Percentiles rank a stretch among this genome's conserved stretches.
These are phyloP conservation scores for Camelina laxa DNA, from an alignment of 345 rosid genomes.

Conservation along the genomic window DNA sequence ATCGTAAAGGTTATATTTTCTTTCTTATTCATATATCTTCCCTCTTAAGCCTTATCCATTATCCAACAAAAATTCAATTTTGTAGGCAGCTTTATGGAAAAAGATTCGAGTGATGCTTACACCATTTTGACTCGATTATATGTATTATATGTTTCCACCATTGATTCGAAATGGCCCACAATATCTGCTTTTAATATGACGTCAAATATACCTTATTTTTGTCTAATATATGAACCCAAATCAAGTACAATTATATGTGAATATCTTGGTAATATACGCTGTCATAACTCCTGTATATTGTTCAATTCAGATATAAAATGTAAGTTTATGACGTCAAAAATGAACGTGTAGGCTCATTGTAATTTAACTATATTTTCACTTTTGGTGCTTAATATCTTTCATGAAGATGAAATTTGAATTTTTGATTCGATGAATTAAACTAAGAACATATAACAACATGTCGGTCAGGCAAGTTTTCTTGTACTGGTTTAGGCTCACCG, in stretches of 20 bases:
- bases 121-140: constrained; percentile 39
- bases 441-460: constrained; percentile 1
- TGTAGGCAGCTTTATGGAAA: constrained; percentile 32
- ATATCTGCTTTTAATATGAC: constrained; percentile 22
- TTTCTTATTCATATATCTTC: constrained; percentile 15
- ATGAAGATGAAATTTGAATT: background rate
- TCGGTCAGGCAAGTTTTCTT: background rate
- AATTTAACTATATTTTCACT: background rate
- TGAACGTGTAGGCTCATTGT: background rate
- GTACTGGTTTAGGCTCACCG: background rate
- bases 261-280: constrained; percentile 1
- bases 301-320: background rate
- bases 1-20: constrained; percentile 15
- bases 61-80: constrained; percentile 29
- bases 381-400: background rate
- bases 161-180: constrained; percentile 31
- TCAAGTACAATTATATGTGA: background rate
- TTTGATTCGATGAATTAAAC: background rate
- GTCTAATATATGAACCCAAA: background rate
- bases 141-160: background rate
- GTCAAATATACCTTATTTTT: constrained; percentile 4
- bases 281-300: background rate
- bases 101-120: constrained; percentile 13
- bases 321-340: background rate
- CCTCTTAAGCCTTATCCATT: constrained; percentile 45